Conservation (phyloP, 1,284 basidiomycete species). For the Sporisorium reilianum region DNA sequence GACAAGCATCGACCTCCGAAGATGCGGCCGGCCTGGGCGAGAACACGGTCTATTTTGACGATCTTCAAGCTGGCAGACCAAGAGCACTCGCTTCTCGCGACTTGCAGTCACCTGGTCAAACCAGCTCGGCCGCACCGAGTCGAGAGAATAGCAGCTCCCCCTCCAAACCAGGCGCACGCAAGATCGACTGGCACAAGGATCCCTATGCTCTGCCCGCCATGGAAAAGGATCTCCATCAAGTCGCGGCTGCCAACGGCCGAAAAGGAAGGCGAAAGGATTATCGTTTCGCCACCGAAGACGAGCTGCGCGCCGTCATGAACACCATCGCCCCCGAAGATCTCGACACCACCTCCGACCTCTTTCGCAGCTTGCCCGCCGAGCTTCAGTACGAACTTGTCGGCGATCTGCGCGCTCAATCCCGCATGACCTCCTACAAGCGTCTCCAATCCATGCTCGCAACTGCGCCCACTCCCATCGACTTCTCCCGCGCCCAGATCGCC, state of each 20-base stretch:
- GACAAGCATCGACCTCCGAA: not conserved
- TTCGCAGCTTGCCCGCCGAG: slow-evolving; percentile 91
- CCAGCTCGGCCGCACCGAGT: slow-evolving; percentile 21
- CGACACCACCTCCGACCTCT: slow-evolving; percentile 71
- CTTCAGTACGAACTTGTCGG: slow-evolving; percentile 99
- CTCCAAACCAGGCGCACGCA: slow-evolving; percentile 64
- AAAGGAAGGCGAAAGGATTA: slow-evolving; percentile 58
- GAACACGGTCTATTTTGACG: slow-evolving; percentile 72
- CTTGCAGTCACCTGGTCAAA: slow-evolving; percentile 70
- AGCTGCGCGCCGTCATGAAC: slow-evolving; percentile 62
- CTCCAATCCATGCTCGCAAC: slow-evolving; percentile 88
- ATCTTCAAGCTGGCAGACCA: slow-evolving; percentile 35
- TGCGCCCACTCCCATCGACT: slow-evolving; percentile 88
- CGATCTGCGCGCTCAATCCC: slow-evolving; percentile 89
- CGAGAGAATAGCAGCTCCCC: slow-evolving; percentile 69
- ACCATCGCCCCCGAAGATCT: slow-evolving; percentile 65
- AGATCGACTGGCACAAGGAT: slow-evolving; percentile 63
- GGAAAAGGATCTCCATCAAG: slow-evolving; percentile 51
- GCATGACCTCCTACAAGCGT: slow-evolving; percentile 91
- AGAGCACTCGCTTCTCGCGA: slow-evolving; percentile 75
- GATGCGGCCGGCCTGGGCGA: slow-evolving; percentile 51
- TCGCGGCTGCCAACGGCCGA: slow-evolving; percentile 38
- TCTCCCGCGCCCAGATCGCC: slow-evolving; percentile 84
- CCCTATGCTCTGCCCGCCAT: slow-evolving; percentile 66
- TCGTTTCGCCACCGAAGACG: slow-evolving; percentile 66